These are phyloP conservation scores for Breynia disticha DNA, from an alignment of 441 rosid species.

Conservation along the genomic window DNA sequence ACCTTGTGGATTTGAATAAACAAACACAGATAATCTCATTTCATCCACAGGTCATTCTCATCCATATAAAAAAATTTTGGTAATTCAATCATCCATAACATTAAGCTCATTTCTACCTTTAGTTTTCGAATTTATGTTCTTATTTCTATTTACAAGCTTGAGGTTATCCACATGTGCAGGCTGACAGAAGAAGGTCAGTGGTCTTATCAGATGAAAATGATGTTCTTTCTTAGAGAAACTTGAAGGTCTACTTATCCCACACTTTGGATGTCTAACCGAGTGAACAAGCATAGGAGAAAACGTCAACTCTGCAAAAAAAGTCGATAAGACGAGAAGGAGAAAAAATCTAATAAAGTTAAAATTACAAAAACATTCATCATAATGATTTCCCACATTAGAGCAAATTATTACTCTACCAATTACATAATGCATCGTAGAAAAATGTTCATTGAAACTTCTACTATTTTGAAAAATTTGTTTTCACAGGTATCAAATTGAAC, in stretches of 20 bases:
- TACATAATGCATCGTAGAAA: too few relatives aligned
- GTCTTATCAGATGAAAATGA: constrained; percentile 12
- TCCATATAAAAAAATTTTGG: neutral
- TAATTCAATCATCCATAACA: neutral
- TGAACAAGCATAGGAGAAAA: constrained; percentile 25
- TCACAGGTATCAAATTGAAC: too few relatives aligned
- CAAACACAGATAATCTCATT: neutral
- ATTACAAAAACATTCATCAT: too few relatives aligned
- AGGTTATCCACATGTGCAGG: constrained; percentile 7
- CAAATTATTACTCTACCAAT: too few relatives aligned
- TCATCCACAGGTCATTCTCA: neutral
- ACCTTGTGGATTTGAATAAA: constrained; percentile 6
- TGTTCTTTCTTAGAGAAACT: constrained; percentile 18
- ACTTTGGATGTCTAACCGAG: constrained; percentile 16
- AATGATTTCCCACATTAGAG: too few relatives aligned
- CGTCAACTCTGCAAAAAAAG: constrained; percentile 25
- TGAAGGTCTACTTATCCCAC: constrained; percentile 27
- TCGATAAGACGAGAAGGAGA: neutral
- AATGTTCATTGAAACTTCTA: too few relatives aligned
- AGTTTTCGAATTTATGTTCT: constrained; percentile 11
- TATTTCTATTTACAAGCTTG: constrained; percentile 8
- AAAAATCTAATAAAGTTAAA: neutral
- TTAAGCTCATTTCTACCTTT: constrained; percentile 10
- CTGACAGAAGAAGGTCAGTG: constrained; percentile 19
- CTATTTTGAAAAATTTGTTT: too few relatives aligned